These are phyloP conservation scores for Fusarium continuum DNA, from an alignment of 2,329 filamentous ascomycete genomes.

Conservation along the genomic window DNA sequence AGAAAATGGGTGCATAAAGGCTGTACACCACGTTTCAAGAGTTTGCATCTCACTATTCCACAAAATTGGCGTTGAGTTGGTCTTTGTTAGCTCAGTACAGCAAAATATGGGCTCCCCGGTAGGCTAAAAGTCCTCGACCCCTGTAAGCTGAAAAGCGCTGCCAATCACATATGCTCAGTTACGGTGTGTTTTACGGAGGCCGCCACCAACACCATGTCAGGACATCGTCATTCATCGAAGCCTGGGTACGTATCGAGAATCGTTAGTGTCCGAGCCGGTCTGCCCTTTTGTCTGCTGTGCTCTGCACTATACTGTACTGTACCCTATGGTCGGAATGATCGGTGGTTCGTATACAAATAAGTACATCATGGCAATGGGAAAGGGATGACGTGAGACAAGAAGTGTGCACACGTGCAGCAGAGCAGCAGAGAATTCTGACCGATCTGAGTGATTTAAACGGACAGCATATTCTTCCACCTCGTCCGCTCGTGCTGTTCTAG, in stretches of 20 bases:
- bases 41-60: background rate
- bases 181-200: background rate
- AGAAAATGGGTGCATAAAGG: background rate
- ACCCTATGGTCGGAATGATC: background rate
- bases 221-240: background rate
- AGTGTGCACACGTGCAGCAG: constrained; percentile 1
- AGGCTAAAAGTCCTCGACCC: constrained; percentile 6
- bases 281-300: background rate
- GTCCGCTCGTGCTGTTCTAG: background rate
- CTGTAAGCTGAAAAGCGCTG: constrained; percentile 17
- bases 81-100: background rate
- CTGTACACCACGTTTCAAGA: constrained; percentile 17
- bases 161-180: constrained; percentile 11
- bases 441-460: constrained; percentile 10
- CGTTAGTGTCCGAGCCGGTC: background rate
- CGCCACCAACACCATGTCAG: constrained; percentile 8
- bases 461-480: background rate
- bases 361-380: background rate
- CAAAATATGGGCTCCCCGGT: background rate
- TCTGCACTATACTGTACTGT: too few relatives aligned
- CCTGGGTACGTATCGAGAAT: background rate
- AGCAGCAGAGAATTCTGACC: background rate
- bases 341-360: constrained; percentile 1
- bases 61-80: background rate
- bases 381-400: constrained; percentile 16